These are phyloP conservation scores for Leccinum boreale DNA, from an alignment of 768 basidiomycete genomes.

Conservation along the genomic window DNA sequence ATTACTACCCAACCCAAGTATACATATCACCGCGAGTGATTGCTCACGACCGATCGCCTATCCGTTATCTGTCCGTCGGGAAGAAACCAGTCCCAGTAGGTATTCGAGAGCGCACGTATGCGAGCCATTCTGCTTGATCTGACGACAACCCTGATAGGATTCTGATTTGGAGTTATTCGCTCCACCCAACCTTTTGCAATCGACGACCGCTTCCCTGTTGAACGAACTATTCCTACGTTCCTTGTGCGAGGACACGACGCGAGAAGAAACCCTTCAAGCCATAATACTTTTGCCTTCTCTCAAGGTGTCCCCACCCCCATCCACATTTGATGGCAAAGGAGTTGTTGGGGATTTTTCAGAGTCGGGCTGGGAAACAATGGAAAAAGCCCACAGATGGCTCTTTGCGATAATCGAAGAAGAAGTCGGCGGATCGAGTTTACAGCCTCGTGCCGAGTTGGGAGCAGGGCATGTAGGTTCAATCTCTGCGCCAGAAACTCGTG, in stretches of 20 bases:
- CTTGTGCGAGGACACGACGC: neutral
- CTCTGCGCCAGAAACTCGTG: slow-evolving; percentile 8
- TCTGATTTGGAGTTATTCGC: slow-evolving; percentile 38
- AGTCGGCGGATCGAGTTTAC: slow-evolving; percentile 5
- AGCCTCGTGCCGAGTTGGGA: slow-evolving; percentile 10
- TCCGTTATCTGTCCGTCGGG: slow-evolving; percentile 48
- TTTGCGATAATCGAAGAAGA: slow-evolving; percentile 33
- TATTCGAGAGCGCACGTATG: neutral
- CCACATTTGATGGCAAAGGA: slow-evolving; percentile 33
- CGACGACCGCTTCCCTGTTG: slow-evolving; percentile 53
- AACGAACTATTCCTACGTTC: slow-evolving; percentile 19
- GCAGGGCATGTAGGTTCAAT: neutral
- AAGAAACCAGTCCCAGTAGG: slow-evolving; percentile 10
- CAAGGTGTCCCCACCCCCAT: slow-evolving; percentile 41
- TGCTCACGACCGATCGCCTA: slow-evolving; percentile 42
- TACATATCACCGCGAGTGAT: slow-evolving; percentile 41
- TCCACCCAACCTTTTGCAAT: slow-evolving; percentile 57
- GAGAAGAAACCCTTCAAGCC: neutral
- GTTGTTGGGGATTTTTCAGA: slow-evolving; percentile 23
- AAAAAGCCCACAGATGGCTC: slow-evolving; percentile 35
- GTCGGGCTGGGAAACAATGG: slow-evolving; percentile 33
- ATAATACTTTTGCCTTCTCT: slow-evolving; percentile 50
- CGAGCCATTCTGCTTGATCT: neutral
- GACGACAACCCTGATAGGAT: slow-evolving; percentile 25
- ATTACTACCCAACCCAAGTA: slow-evolving; percentile 47